These are phyloP conservation scores for Penicillium sp. DNA, from an alignment of 2,329 filamentous ascomycete species.

Conservation along the genomic window DNA sequence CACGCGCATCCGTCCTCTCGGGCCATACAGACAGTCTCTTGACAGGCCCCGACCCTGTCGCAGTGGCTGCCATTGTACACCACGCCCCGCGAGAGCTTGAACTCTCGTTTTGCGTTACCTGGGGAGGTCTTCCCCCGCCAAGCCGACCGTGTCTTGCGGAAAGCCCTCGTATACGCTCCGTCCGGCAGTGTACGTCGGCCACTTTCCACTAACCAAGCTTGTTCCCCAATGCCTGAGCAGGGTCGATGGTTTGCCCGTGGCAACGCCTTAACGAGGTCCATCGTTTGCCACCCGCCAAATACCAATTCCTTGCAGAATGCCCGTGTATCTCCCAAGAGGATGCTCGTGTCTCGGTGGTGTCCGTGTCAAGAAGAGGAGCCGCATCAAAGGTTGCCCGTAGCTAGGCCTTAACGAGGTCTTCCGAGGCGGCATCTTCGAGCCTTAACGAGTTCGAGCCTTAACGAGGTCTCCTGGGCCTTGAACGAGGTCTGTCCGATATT, in stretches of 20 bases:
- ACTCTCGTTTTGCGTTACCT: slow-evolving; percentile 9
- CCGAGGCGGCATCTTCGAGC: too few relatives aligned
- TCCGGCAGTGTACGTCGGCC: slow-evolving; percentile 7
- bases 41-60: too few relatives aligned
- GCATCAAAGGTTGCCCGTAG: slow-evolving; percentile 1
- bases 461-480: too few relatives aligned
- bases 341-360: slow-evolving; percentile 12
- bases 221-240: slow-evolving; percentile 4
- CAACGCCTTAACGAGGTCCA: slow-evolving; percentile 8
- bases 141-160: slow-evolving; percentile 9
- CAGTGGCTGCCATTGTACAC: slow-evolving; percentile 10
- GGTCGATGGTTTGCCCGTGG: slow-evolving; percentile 5
- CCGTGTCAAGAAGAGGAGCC: slow-evolving; percentile 5
- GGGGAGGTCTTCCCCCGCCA: slow-evolving; percentile 2
- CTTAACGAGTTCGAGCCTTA: slow-evolving; percentile 14
- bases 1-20: too few relatives aligned
- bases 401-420: slow-evolving; percentile 16
- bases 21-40: too few relatives aligned
- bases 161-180: slow-evolving; percentile 8
- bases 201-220: slow-evolving; percentile 13
- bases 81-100: slow-evolving; percentile 7
- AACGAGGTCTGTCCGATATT: too few relatives aligned
- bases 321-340: slow-evolving; percentile 8
- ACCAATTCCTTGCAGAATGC: slow-evolving; percentile 2
- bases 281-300: slow-evolving; percentile 2